phyloP scores from a whole-genome alignment of 495 filamentous ascomycete species.

The Acidomyces sp. region DNA sequence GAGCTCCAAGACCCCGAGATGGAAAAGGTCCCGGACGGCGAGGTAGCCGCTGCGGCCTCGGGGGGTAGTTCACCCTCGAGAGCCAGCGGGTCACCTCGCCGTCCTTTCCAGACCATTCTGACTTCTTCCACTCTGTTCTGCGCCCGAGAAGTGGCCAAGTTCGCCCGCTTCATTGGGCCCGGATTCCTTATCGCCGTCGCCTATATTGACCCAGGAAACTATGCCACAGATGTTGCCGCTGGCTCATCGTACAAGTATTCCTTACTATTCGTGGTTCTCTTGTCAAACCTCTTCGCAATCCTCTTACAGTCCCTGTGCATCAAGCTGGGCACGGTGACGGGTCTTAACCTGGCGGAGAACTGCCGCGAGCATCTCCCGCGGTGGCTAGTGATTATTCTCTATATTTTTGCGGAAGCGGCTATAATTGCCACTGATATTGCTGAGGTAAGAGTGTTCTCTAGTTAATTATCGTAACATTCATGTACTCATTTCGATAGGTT shows the following conservation, averaged over 20 bases:
- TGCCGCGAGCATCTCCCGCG: slow-evolving; percentile 61
- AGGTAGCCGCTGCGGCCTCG: background rate
- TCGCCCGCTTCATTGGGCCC: slow-evolving; percentile 66
- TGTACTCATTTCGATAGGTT: no score
- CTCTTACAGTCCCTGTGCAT: slow-evolving; percentile 71
- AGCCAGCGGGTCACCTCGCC: slow-evolving; percentile 6
- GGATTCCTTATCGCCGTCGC: slow-evolving; percentile 68
- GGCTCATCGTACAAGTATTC: slow-evolving; percentile 34
- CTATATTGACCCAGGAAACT: slow-evolving; percentile 41
- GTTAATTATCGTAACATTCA: no score
- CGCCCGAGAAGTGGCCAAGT: slow-evolving; percentile 39
- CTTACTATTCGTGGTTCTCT: slow-evolving; percentile 65
- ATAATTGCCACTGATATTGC: slow-evolving; percentile 87
- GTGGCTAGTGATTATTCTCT: slow-evolving; percentile 64
- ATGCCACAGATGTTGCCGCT: slow-evolving; percentile 67
- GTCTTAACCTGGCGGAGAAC: slow-evolving; percentile 66
- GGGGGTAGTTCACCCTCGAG: background rate
- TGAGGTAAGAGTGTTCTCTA: no score
- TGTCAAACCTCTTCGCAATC: slow-evolving; percentile 77
- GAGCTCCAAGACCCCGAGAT: no score
- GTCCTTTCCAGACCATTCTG: slow-evolving; percentile 4
- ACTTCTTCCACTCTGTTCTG: background rate
- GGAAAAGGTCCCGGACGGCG: background rate
- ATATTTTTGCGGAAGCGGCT: slow-evolving; percentile 62
- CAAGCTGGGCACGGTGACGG: slow-evolving; percentile 73